These are phyloP conservation scores for Torrubiella hemipterigena DNA, from an alignment of 2,329 filamentous ascomycete genomes.

Conservation along the genomic window DNA sequence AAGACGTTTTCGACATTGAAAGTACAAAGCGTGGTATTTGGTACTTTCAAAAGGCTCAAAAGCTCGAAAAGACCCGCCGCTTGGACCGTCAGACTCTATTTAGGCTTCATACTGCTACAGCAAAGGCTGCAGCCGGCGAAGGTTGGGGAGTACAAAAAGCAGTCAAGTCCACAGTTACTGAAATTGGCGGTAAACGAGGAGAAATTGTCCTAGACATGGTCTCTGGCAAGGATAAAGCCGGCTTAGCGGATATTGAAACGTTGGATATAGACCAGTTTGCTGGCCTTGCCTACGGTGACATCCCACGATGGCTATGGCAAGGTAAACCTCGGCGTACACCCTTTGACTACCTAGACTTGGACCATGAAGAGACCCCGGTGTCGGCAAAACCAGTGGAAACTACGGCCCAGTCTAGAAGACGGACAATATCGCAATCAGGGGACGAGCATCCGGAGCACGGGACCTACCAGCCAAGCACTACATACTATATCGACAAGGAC, in stretches of 20 bases:
- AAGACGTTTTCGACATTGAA: conserved; percentile 83
- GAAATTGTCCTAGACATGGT: conserved; percentile 96
- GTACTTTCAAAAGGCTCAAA: conserved; percentile 82
- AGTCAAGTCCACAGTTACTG: conserved; percentile 89
- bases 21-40: conserved; percentile 73
- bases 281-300: conserved; percentile 65
- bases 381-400: neutral
- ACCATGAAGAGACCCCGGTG: conserved; percentile 21
- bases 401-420: conserved; percentile 1
- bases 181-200: conserved; percentile 85
- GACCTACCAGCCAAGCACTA: conserved; percentile 21
- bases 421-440: conserved; percentile 26
- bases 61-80: conserved; percentile 63
- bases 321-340: conserved; percentile 67
- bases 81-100: conserved; percentile 77
- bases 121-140: conserved; percentile 80
- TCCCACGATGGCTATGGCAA: conserved; percentile 88
- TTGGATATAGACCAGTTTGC: conserved; percentile 78
- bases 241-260: conserved; percentile 87
- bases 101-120: conserved; percentile 68
- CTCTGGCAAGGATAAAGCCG: conserved; percentile 71
- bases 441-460: too few species aligned
- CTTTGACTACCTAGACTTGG: conserved; percentile 31
- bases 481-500: conserved; percentile 40
- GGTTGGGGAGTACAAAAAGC: conserved; percentile 87